Evolutionary conservation across 495 filamentous ascomycete species (phyloP), one percentile per base, ranked within the genome.

Genomic region (Podospora pseudoanserina): DNA sequence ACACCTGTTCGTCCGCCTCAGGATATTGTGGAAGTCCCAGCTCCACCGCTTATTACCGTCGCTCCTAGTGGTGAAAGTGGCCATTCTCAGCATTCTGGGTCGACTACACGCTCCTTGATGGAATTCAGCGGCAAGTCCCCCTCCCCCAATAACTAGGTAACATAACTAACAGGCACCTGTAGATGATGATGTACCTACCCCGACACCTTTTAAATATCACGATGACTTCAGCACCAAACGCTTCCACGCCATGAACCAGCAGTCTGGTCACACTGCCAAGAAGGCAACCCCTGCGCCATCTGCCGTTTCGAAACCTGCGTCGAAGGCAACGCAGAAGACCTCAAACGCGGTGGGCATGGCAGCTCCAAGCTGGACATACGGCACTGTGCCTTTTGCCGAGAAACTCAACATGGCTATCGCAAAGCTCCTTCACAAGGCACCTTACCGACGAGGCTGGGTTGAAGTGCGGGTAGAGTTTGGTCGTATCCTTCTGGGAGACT

Each of bases 381-480:
- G 39, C 9, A 49, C 39, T 13, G 15, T 49, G 15, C 39, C n/a
- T 7, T 70, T 68, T 64, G n/a, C n/a, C 34, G 26, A 54, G 2
- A 65, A 72, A 2, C 19, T 73, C 20, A 64, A 74, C 20, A 58
- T 57, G 18, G 61, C 69, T 7, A 65, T 73, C 26, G 19, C 34
- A 26, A 69, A 55, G 16, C 59, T 75, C 13, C 54, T 73, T 1
- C 27, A 4, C 16, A 27, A 64, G 19, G 62, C 68, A 28, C 64
- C 74, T 68, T 72, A 67, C 60, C 34, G 57, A 15, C 65, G 70
- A 57, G 83, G 83, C 28, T 72, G 72, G 20, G 27, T 85, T 27
- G 49, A 62, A 7, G 60, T 84, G 15, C 76, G 75, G 30, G 79
- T 75, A 16, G 78, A 84, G 19, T 72, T 86, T 34, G 83, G 83